Evolutionary conservation across 108 stramenopile species (phyloP).

Genomic region (Cyclotella atomus): DNA sequence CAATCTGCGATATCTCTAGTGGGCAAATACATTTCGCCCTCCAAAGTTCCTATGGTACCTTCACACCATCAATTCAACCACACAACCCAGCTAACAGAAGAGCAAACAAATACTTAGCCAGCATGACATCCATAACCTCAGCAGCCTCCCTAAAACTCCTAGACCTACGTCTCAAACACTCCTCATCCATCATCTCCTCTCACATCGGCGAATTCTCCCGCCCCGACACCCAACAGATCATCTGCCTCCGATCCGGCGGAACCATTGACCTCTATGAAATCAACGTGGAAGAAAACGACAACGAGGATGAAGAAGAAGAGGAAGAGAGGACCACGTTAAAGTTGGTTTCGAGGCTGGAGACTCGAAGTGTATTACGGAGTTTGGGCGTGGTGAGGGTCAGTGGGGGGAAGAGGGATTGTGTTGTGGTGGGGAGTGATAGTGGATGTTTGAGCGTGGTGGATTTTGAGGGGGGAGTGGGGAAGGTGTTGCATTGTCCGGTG

Average conservation of each 20-base stretch:
- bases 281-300: slow-evolving; percentile 34
- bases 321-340: slow-evolving; percentile 62
- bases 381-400: slow-evolving; percentile 75
- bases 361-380: slow-evolving; percentile 75
- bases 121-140: slow-evolving; percentile 44
- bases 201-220: slow-evolving; percentile 74
- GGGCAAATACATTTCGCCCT: too few species aligned
- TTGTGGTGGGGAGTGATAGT: slow-evolving; percentile 91
- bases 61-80: too few species aligned
- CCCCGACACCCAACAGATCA: slow-evolving; percentile 57
- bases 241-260: slow-evolving; percentile 69
- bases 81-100: not conserved
- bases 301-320: slow-evolving; percentile 57
- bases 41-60: too few species aligned
- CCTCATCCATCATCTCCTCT: slow-evolving; percentile 59
- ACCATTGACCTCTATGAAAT: slow-evolving; percentile 73
- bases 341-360: slow-evolving; percentile 69
- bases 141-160: slow-evolving; percentile 68
- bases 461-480: slow-evolving; percentile 55
- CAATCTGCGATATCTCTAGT: too few species aligned
- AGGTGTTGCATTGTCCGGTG: slow-evolving; percentile 43
- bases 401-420: slow-evolving; percentile 88
- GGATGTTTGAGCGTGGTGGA: slow-evolving; percentile 88
- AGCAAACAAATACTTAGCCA: not conserved
- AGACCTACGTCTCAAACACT: slow-evolving; percentile 77